phyloP scores from a whole-genome alignment of 164 flowering plant genomes.

The Annona squamosa region DNA sequence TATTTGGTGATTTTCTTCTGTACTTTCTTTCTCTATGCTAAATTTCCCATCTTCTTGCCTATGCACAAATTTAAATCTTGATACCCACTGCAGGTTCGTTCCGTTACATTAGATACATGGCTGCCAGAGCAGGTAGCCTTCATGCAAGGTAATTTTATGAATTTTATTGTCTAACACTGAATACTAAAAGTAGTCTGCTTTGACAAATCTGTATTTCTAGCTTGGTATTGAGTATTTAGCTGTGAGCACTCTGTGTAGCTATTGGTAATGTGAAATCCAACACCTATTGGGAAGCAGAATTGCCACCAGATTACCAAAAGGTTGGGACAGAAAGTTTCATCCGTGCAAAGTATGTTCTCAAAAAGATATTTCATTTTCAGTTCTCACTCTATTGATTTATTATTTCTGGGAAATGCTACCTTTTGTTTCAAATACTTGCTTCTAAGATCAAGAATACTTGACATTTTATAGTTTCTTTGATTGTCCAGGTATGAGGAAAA shows the following conservation, averaged over 20 bases:
- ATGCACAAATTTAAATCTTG: not conserved
- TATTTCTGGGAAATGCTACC: not conserved
- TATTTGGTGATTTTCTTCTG: not conserved
- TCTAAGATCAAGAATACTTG: not conserved
- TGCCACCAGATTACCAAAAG: conserved; percentile 56
- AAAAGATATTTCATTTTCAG: not conserved
- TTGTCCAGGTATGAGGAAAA: conserved; percentile 45
- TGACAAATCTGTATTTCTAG: not conserved
- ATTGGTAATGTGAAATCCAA: conserved; percentile 75
- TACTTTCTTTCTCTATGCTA: not conserved
- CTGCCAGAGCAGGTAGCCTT: conserved; percentile 67
- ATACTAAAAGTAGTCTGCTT: not conserved
- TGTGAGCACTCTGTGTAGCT: conserved; percentile 25
- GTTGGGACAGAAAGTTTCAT: conserved; percentile 62
- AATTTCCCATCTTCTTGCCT: not conserved
- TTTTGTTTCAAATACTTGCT: too few species aligned
- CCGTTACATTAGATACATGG: conserved; percentile 76
- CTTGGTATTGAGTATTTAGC: not conserved
- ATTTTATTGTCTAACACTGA: not conserved
- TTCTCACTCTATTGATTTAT: not conserved
- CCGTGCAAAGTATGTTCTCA: conserved; percentile 47
- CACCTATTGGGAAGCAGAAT: conserved; percentile 74
- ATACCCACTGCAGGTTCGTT: conserved; percentile 46
- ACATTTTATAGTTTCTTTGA: not conserved
- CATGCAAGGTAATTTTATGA: conserved; percentile 44